Conservation (phyloP, 2,329 filamentous ascomycete genomes). For the Hypoxylon sp. region DNA sequence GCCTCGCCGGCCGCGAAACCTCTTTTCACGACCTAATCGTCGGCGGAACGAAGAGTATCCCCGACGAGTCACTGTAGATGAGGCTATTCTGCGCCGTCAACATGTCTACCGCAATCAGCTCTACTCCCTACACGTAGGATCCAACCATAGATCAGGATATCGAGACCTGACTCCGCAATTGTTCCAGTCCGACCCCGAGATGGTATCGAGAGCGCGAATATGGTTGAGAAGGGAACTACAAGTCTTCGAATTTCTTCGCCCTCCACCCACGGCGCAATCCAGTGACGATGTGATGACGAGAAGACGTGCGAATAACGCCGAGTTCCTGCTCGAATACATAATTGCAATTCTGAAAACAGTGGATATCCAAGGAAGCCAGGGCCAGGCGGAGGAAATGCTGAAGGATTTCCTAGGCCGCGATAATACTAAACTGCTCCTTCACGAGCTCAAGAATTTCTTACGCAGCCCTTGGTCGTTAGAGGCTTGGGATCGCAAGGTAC, state of each 20-base stretch:
- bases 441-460: slow-evolving; percentile 87
- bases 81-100: slow-evolving; percentile 70
- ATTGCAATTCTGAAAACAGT: slow-evolving; percentile 85
- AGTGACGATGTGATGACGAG: slow-evolving; percentile 47
- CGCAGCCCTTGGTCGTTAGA: slow-evolving; percentile 82
- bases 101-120: slow-evolving; percentile 79
- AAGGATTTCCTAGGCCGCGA: slow-evolving; percentile 82
- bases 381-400: slow-evolving; percentile 83
- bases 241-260: slow-evolving; percentile 80
- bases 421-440: slow-evolving; percentile 81
- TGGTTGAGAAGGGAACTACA: slow-evolving; percentile 88
- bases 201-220: slow-evolving; percentile 81
- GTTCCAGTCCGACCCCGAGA: slow-evolving; percentile 73
- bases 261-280: slow-evolving; percentile 43
- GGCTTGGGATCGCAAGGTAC: slow-evolving; percentile 85
- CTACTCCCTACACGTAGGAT: slow-evolving; percentile 85
- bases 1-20: slow-evolving; percentile 7
- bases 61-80: slow-evolving; percentile 49
- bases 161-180: slow-evolving; percentile 76
- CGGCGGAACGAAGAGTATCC: slow-evolving; percentile 36
- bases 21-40: slow-evolving; percentile 24
- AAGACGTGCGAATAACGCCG: slow-evolving; percentile 75
- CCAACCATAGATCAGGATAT: slow-evolving; percentile 82
- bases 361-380: slow-evolving; percentile 82
- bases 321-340: slow-evolving; percentile 89